These are phyloP conservation scores for Thalassiosira exigua DNA, from an alignment of 352 stramenopile species.

Conservation along the genomic window DNA sequence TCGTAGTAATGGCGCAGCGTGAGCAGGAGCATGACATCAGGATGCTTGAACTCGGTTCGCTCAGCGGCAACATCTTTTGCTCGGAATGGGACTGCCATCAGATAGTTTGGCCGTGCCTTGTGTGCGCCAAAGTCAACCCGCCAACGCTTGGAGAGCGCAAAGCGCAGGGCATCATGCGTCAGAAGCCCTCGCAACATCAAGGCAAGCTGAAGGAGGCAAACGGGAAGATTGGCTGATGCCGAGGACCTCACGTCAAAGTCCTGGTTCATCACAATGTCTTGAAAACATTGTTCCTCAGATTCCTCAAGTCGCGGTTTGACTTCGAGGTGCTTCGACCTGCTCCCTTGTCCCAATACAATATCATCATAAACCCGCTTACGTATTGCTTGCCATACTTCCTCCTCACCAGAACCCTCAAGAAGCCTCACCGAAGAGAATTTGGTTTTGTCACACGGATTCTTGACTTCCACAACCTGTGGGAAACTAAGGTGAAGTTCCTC, in stretches of 20 bases:
- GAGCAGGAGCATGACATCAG: constrained; percentile 10
- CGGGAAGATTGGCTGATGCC: too few species aligned
- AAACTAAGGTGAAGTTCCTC: not conserved
- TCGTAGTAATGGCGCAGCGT: constrained; percentile 20
- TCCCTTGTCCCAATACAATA: too few species aligned
- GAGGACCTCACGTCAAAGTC: too few species aligned
- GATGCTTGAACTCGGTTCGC: constrained; percentile 19
- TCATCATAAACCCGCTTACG: constrained; percentile 5
- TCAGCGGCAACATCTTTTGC: constrained; percentile 20
- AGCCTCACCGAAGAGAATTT: constrained; percentile 4
- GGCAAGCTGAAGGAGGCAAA: too few species aligned
- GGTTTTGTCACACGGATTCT: not conserved
- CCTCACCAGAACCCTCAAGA: not conserved
- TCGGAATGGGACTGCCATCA: constrained; percentile 22
- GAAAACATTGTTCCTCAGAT: too few species aligned
- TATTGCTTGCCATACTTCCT: constrained; percentile 8
- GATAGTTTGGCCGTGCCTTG: not conserved
- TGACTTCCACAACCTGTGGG: not conserved
- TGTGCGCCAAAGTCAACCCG: constrained; percentile 22
- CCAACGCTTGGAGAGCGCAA: constrained; percentile 4
- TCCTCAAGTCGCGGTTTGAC: too few species aligned
- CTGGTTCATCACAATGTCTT: too few species aligned
- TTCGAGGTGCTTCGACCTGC: too few species aligned
- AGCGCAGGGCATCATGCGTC: constrained; percentile 15
- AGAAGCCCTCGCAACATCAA: constrained; percentile 13